Base-by-base conservation (phyloP, 2,329 filamentous ascomycete genomes). In the Fusarium odoratissimum region DNA sequence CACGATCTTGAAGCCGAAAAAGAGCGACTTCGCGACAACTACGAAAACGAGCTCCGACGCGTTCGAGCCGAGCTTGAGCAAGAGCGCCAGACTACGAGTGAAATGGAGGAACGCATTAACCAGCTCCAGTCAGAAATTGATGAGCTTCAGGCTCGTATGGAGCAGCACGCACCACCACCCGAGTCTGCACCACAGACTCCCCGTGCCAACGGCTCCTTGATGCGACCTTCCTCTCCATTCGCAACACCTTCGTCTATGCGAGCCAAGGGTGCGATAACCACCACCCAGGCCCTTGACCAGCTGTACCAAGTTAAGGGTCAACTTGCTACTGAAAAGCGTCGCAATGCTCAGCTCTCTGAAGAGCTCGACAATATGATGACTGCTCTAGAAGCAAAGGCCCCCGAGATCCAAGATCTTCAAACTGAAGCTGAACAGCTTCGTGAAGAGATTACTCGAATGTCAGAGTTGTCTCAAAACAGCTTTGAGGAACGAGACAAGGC, bases 361-460 rank as follows among this genome's bases (percentile, higher is more conserved):
- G 91, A 95, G 48, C 85, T 98, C 48, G 94, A 98, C 72, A 93
- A 96, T 66, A 93, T 98, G 85, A 90, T 98, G 65, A 88, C 91
- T 41, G 92, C 95, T 64, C 84, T 98, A 41, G 95, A 99, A 80
- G 91, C 91, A 30, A 95, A 93, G 80, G 91, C 92, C 31, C 96
- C 96, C 0, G 95, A 98, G 78, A 90, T 98, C 35, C 91, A 97
- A 69, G 95, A 98, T 75, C 85, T 97, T 23, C 91, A 93, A 52
- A 88, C 90, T 19, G 95, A 98, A 76, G 91, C 95, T 71, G 91
- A 94, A 59, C 91, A 93, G 37, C 87, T 98, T 5, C 91, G 95
- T 64, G 88, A 89, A 64, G 95, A 97, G 74, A 91, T 97, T 41
- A 88, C 93, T 38, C 92, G 96, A 71, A 94, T 95, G 87, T 97